These are phyloP conservation scores for Lithospermum erythrorhizon DNA, from an alignment of 257 asterid genomes.

Conservation along the genomic window DNA sequence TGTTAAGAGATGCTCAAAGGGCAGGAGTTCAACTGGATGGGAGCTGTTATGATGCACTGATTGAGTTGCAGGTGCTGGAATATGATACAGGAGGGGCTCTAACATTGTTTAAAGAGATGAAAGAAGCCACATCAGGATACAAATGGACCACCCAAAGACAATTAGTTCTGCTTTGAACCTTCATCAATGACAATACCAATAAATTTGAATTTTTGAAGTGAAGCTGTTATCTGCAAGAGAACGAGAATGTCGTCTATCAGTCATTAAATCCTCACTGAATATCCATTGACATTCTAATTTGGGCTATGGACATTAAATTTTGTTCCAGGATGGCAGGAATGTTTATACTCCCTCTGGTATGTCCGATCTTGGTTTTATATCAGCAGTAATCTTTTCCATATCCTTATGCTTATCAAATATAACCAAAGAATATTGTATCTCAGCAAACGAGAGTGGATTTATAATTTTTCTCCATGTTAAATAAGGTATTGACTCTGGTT, in stretches of 20 bases:
- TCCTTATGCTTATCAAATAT: too few relatives aligned
- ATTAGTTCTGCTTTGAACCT: background rate
- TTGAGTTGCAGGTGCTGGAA: conserved; percentile 54
- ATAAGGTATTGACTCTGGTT: too few relatives aligned
- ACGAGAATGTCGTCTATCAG: background rate
- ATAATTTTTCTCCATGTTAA: too few relatives aligned
- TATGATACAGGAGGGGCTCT: conserved; percentile 70
- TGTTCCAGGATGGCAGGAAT: background rate
- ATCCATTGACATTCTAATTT: background rate
- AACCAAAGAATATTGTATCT: too few relatives aligned
- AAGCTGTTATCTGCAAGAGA: background rate
- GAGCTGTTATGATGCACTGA: conserved; percentile 49
- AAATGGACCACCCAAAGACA: background rate
- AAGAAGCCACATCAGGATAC: conserved; percentile 38
- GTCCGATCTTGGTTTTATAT: background rate
- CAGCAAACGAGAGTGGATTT: too few relatives aligned
- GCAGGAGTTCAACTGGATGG: conserved; percentile 81
- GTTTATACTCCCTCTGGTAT: background rate
- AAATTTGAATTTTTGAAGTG: background rate
- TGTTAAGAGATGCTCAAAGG: conserved; percentile 73
- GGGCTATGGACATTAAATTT: background rate
- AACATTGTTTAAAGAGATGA: conserved; percentile 75
- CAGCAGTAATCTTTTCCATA: too few relatives aligned
- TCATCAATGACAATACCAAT: background rate
- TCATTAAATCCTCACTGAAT: background rate